phyloP scores from a whole-genome alignment of 2,329 filamentous ascomycete species.

The Aspergillus luchuensis region DNA sequence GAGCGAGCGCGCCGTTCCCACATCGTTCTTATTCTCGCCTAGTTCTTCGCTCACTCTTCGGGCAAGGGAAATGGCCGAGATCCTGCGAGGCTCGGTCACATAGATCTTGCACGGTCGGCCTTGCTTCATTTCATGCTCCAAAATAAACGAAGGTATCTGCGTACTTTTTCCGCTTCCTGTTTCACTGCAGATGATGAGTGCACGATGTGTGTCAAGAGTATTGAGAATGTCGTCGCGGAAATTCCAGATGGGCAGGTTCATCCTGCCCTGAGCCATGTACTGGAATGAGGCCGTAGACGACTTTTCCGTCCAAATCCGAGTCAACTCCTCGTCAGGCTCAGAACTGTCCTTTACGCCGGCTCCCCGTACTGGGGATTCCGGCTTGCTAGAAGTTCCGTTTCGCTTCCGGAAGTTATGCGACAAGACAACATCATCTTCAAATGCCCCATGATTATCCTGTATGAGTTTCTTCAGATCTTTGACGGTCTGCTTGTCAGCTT shows the following conservation, averaged over 20 bases:
- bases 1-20: conserved; percentile 80
- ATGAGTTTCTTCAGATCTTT: conserved; percentile 59
- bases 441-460: conserved; percentile 42
- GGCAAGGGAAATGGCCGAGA: conserved; percentile 92
- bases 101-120: conserved; percentile 88
- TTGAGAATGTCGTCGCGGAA: conserved; percentile 78
- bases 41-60: conserved; percentile 92
- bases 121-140: conserved; percentile 82
- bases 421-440: conserved; percentile 74
- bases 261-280: conserved; percentile 75
- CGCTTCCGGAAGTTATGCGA: conserved; percentile 70
- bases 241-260: conserved; percentile 84
- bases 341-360: conserved; percentile 24
- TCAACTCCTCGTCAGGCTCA: conserved; percentile 45
- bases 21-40: conserved; percentile 77
- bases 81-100: conserved; percentile 91
- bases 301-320: conserved; percentile 56
- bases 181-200: conserved; percentile 93
- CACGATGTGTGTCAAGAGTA: conserved; percentile 76
- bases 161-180: conserved; percentile 98
- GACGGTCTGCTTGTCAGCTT: conserved; percentile 68
- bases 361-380: conserved; percentile 27
- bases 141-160: conserved; percentile 89
- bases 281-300: conserved; percentile 62
- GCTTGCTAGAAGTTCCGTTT: conserved; percentile 38